Evolutionary conservation across 164 flowering plant species (phyloP).

Genomic region (Akebia trifoliata): DNA sequence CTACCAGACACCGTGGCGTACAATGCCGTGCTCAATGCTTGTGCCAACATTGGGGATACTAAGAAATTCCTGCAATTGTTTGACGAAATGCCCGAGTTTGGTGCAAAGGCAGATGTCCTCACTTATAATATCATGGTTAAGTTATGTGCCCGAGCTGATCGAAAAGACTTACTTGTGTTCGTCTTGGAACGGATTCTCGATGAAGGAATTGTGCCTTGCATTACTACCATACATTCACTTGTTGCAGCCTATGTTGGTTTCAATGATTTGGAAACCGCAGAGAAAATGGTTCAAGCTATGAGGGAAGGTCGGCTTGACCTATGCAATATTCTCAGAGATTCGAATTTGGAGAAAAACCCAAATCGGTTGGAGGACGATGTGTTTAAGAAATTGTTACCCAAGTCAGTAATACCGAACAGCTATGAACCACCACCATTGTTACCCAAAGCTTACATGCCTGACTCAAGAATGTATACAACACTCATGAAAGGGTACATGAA

Average conservation of each 20-base stretch:
- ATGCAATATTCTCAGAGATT: constrained; percentile 58
- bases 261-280: constrained; percentile 74
- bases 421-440: constrained; percentile 62
- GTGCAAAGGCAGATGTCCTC: constrained; percentile 62
- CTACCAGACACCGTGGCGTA: constrained; percentile 81
- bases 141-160: constrained; percentile 65
- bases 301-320: constrained; percentile 72
- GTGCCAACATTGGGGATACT: constrained; percentile 68
- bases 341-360: constrained; percentile 14
- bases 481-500: constrained; percentile 97
- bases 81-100: constrained; percentile 70
- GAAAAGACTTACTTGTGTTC: constrained; percentile 67
- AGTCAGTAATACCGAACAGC: constrained; percentile 18
- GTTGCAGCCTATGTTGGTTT: constrained; percentile 95
- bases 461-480: constrained; percentile 85
- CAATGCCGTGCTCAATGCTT: constrained; percentile 87
- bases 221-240: constrained; percentile 75
- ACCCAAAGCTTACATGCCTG: constrained; percentile 46
- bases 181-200: constrained; percentile 65
- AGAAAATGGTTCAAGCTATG: constrained; percentile 82
- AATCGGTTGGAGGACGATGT: constrained; percentile 25
- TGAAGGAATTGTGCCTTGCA: constrained; percentile 44
- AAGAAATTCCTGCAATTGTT: constrained; percentile 51
- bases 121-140: constrained; percentile 89
- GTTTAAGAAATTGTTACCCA: constrained; percentile 62